Evolutionary conservation across 192 early-diverging fungal species (phyloP), one percentile per base, ranked within the genome.

Genomic region (Coemansia biformis): DNA sequence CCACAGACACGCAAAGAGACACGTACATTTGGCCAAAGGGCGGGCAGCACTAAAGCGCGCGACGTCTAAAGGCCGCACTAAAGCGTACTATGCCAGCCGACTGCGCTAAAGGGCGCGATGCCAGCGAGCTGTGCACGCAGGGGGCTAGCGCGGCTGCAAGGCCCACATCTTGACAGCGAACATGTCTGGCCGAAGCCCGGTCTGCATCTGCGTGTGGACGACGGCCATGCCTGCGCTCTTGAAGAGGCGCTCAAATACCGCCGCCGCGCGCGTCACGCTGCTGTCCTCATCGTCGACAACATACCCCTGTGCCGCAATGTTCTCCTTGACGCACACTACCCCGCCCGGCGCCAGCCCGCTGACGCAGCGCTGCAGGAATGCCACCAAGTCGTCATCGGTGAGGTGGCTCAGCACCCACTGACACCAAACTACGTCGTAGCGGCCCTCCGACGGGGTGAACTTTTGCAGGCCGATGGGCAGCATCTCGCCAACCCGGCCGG

Each of bases 361-460:
- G 11, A 80, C 83, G 55, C 91, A 92, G 21, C 89, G 55, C 47
- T 78, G 46, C 37, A 98, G 90, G 58, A 94, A 96, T 0, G 75
- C 68, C 5, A 91, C 71, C 31, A 98, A 60, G 57, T 98, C 88
- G 16, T 86, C 85, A 55, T 97, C 89, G 3, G 85, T 94, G 49
- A 97, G 76, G 68, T 97, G 92, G 18, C 87, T 85, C 18, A 98
- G 67, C 1, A 96, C 92, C 95, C 95, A 98, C 68, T 98, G 95
- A 59, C 86, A 91, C 95, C 95, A 98, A 28, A 98, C 90, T n/a
- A 92, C 67, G 50, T 94, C 90, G 68, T 96, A 98, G 15, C 81
- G 73, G 1, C 64, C 73, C 16, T 72, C 48, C 23, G 80, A 75
- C 0, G 88, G 86, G 13, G 51, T 58, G 54, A 93, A 94, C 16